These are phyloP conservation scores for Evernia prunastri DNA, from an alignment of 495 filamentous ascomycete species.

Conservation along the genomic window DNA sequence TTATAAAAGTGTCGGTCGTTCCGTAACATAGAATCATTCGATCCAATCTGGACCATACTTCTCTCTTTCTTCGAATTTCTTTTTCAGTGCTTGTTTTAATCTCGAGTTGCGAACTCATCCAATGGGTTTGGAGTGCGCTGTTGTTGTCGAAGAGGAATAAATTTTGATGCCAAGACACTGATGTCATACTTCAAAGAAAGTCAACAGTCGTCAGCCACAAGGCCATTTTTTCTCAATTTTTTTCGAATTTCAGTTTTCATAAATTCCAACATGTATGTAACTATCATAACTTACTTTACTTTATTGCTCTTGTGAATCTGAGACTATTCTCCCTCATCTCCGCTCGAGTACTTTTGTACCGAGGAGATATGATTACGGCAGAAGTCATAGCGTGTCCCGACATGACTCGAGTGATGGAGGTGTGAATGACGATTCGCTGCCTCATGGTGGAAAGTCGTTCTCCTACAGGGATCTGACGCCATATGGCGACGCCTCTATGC, in stretches of 20 bases:
- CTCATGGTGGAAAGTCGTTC: neutral
- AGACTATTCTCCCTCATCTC: neutral
- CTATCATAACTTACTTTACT: no score
- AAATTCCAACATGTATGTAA: no score
- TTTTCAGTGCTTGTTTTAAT: no score
- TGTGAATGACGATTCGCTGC: neutral
- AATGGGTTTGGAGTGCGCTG: no score
- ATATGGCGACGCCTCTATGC: neutral
- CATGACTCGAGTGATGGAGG: neutral
- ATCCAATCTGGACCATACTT: no score
- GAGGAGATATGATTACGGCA: neutral
- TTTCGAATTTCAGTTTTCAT: neutral
- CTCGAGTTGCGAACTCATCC: no score
- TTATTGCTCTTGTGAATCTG: no score
- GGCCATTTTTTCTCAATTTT: neutral
- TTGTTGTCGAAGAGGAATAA: neutral
- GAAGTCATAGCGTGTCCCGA: neutral
- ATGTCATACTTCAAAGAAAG: neutral
- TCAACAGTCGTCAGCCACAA: neutral
- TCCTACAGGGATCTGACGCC: neutral
- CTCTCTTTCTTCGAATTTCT: no score
- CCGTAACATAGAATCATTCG: neutral
- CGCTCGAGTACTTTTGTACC: neutral
- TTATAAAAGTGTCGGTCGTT: neutral
- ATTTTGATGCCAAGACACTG: neutral